Evolutionary conservation across 768 basidiomycete genomes (phyloP), one percentile per base, ranked within the genome.

Genomic region (Leccinellum rugosiceps): DNA sequence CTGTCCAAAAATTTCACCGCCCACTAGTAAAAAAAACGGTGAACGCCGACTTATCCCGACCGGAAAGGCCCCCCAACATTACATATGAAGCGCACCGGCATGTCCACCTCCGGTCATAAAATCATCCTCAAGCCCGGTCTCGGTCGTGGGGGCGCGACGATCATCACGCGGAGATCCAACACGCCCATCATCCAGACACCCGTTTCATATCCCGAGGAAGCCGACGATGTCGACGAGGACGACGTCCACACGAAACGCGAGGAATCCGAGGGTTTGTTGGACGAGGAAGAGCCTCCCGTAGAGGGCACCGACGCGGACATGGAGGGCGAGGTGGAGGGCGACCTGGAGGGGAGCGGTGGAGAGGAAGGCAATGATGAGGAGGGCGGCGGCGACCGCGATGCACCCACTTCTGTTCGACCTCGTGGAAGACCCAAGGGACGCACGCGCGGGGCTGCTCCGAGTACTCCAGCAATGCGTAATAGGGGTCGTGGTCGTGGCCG

Each of bases 121-220:
- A 78, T 77, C 44, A 77, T 76, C 10, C 75, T 76, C 57, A 78
- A 74, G 49, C 76, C 76, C 2, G 75, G 73, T 31, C 59, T 70
- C 11, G 68, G 67, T 17, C 71, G 66, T 44, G 69, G 68, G 8
- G 59, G 63, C 2, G 65, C 58, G 2, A 71, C 60, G 17, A 67
- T 69, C 60, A 65, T 65, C 25, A 59, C 70, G 3, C 67, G 69
- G 1, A 58, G 58, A 32, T 68, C 69, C 23, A 10, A 56, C 46
- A 68, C 68, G 0, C 70, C 72, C 8, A 54, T 47, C 43, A 14
- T 60, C 25, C 63, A 59, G 23, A 61, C 61, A 0, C 63, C 60
- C 7, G 4, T 49, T 4, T 59, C 62, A 19, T 72, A 62, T 28
- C 63, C 59, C 3, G 67, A 62, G 6, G 65, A 69, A 23, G 43